Evolutionary conservation across 1,139 yeast species (phyloP).

Genomic region (Diutina catenulata): DNA sequence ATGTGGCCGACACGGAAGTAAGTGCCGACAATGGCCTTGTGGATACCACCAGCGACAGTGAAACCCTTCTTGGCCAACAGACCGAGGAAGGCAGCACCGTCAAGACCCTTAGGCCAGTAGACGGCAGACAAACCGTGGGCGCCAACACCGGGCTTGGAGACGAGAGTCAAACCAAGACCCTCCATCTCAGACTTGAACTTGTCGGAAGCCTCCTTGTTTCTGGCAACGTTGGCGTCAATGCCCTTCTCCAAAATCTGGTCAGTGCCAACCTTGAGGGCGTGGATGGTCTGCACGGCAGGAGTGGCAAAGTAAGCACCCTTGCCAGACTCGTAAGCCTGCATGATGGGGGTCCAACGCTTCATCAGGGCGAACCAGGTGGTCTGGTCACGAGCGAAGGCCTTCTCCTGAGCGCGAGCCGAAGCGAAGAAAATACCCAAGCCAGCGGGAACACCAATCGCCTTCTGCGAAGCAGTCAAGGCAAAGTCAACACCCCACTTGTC

Average conservation of each 20-base stretch:
- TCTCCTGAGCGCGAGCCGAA: conserved; percentile 60
- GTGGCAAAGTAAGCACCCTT: conserved; percentile 86
- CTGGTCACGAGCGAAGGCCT: conserved; percentile 47
- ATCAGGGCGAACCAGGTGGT: conserved; percentile 64
- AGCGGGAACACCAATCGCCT: conserved; percentile 91
- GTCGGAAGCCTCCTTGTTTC: conserved; percentile 52
- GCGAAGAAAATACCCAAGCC: conserved; percentile 76
- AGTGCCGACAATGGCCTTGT: conserved; percentile 65
- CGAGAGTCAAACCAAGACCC: conserved; percentile 53
- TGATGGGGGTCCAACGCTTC: conserved; percentile 80
- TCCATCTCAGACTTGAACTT: conserved; percentile 49
- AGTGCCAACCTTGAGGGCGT: conserved; percentile 70
- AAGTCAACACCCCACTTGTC: conserved; percentile 87
- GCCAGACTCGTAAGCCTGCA: conserved; percentile 79
- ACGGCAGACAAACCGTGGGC: conserved; percentile 87
- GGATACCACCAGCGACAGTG: conserved; percentile 85
- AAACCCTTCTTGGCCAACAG: conserved; percentile 55
- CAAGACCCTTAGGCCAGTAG: conserved; percentile 67
- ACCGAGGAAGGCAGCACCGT: conserved; percentile 51
- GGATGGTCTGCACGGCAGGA: conserved; percentile 80
- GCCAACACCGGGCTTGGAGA: conserved; percentile 53
- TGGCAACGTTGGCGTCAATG: conserved; percentile 49
- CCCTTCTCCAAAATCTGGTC: conserved; percentile 54
- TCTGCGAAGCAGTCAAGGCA: conserved; percentile 86
- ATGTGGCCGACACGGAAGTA: conserved; percentile 94